Evolutionary conservation across 495 filamentous ascomycete species (phyloP), one percentile per base, ranked within the genome.

Genomic region (Xylaria sp.): DNA sequence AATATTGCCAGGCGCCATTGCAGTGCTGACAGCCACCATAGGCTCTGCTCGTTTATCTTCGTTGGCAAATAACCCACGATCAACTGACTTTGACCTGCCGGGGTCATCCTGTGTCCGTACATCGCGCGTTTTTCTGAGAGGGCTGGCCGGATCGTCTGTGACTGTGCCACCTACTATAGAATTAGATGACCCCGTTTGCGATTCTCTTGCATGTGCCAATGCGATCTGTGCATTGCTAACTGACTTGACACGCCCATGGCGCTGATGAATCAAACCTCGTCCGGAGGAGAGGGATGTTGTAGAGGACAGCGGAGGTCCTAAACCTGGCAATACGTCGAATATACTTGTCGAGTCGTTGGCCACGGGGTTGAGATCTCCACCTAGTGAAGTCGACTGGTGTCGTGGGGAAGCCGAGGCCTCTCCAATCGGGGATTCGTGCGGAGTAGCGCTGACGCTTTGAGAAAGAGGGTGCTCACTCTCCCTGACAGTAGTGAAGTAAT

Each of bases 361-460:
- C 37, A 79, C 81, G 48, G 80, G 72, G 64, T 82, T 77, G 58
- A 71, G 69, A 72, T 76, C 74, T 80, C 81, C 72, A 67, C 80
- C 79, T 73, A 73, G 58, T 75, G 71, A 82, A 71, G 46, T 76
- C 75, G 77, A 83, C 84, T 76, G 85, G 82, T 73, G 82, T 83
- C 77, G 82, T 76, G 75, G 76, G 74, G 67, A 81, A 69, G 75
- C 66, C 4, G 72, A 67, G n/a, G 62, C 29, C 19, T 77, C 78
- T 68, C 73, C 83, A 75, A 62, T 84, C 67, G 75, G 76, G 70
- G 77, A 80, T n/a, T 82, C 72, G 2, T 90, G 88, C 0, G 93
- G 94, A 77, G 90, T 93, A 21, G 89, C 93, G 40, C 90, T 90
- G 40, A 93, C 88, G 73, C 93, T 97, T 71, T 93, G 91, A 11